Evolutionary conservation across 352 stramenopile species (phyloP).

Genomic region (Pythium sukuiense): DNA sequence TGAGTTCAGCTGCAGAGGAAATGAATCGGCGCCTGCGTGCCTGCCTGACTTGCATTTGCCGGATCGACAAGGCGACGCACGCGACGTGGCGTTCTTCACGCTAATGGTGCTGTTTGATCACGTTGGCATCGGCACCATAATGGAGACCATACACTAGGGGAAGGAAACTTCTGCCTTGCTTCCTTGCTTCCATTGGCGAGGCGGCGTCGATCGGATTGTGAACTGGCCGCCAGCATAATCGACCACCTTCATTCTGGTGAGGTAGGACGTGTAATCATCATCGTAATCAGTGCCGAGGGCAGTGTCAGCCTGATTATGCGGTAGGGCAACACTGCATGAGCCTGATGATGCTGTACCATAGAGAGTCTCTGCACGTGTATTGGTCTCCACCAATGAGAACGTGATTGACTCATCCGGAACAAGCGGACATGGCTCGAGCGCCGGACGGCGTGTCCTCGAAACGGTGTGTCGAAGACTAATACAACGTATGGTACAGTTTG

Average conservation of each 20-base stretch:
- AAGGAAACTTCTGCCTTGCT: no score
- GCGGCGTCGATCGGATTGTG: neutral
- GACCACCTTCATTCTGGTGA: neutral
- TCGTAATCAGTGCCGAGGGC: neutral
- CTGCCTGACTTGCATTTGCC: neutral
- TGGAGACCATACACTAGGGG: no score
- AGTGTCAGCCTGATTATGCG: neutral
- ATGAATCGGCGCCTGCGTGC: neutral
- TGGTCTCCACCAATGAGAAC: neutral
- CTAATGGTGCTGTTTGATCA: neutral
- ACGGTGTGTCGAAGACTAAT: neutral
- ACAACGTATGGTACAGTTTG: neutral
- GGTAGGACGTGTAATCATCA: neutral
- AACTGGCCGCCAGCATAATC: neutral
- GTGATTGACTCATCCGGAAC: neutral
- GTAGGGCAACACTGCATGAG: neutral
- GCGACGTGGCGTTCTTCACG: neutral
- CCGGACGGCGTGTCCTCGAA: neutral
- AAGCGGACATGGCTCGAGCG: neutral
- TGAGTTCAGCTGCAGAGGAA: neutral
- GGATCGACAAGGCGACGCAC: neutral
- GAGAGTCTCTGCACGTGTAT: no score
- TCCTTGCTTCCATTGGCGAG: no score
- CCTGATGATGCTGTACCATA: no score
- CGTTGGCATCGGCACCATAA: neutral